These are phyloP conservation scores for Lyophyllum decastes DNA, from an alignment of 768 basidiomycete genomes.

Conservation along the genomic window DNA sequence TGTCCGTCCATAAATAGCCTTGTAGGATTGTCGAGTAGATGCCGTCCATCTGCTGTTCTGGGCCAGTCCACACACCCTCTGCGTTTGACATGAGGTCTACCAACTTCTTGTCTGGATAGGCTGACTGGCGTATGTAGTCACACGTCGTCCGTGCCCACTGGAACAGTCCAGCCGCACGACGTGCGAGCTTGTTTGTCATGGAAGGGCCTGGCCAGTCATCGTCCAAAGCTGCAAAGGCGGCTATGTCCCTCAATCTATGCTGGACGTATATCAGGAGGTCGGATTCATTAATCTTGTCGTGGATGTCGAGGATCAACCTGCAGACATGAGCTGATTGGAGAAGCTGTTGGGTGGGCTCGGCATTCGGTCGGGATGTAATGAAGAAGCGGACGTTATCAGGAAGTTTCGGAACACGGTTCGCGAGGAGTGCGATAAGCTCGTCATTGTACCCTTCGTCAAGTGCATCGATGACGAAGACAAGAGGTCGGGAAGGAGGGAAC, in stretches of 20 bases:
- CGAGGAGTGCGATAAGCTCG: conserved; percentile 16
- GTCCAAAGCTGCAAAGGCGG: conserved; percentile 6
- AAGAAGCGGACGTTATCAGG: conserved; percentile 19
- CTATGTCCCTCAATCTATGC: conserved; percentile 4
- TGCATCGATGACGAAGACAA: conserved; percentile 23
- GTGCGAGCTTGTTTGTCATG: neutral
- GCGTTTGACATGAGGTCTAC: conserved; percentile 2
- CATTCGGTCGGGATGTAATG: conserved; percentile 19
- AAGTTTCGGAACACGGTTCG: conserved; percentile 16
- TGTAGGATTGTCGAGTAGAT: conserved; percentile 15
- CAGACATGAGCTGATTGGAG: conserved; percentile 1
- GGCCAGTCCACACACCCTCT: neutral
- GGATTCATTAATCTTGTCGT: conserved; percentile 8
- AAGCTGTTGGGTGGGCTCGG: conserved; percentile 8
- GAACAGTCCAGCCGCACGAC: conserved; percentile 21
- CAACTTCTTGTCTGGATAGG: conserved; percentile 14
- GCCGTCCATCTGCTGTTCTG: conserved; percentile 16
- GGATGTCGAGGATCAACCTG: conserved; percentile 9
- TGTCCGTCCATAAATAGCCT: conserved; percentile 13
- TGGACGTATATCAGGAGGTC: conserved; percentile 19
- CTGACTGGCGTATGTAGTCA: conserved; percentile 13
- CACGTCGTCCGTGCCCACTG: conserved; percentile 20
- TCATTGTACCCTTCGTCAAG: conserved; percentile 21
- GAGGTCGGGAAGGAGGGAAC: neutral
- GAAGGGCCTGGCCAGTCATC: conserved; percentile 1